A percentile compares a stretch with the other conserved stretches of the same genome.
Conservation (phyloP, 768 basidiomycete genomes). For the Leccinellum rugosiceps region DNA sequence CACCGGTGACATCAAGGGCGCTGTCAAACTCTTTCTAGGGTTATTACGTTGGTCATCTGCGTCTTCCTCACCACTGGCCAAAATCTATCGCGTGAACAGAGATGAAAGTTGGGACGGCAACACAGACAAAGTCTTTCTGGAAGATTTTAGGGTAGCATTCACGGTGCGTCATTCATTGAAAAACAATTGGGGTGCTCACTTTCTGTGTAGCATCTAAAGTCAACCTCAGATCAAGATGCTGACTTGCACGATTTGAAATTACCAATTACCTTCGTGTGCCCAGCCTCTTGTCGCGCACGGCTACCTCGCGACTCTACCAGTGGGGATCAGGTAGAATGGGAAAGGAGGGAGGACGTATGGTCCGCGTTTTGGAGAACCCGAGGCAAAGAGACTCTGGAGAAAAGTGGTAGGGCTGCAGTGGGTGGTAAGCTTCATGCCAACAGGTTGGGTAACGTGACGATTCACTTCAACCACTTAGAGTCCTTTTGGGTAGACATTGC, state of each 20-base stretch:
- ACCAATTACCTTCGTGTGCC: slow-evolving; percentile 65
- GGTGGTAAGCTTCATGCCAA: slow-evolving; percentile 45
- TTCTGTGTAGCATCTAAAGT: slow-evolving; percentile 61
- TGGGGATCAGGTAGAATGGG: slow-evolving; percentile 54
- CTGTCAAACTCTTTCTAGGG: slow-evolving; percentile 74
- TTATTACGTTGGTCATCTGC: slow-evolving; percentile 53
- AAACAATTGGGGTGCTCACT: not conserved
- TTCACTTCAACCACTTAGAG: slow-evolving; percentile 41
- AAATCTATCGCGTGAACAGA: slow-evolving; percentile 12
- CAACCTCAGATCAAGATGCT: slow-evolving; percentile 48
- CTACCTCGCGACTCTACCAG: slow-evolving; percentile 48
- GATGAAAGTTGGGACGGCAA: slow-evolving; percentile 33
- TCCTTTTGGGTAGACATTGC: slow-evolving; percentile 73
- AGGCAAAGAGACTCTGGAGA: slow-evolving; percentile 54
- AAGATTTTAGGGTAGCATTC: slow-evolving; percentile 88
- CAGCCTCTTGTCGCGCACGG: slow-evolving; percentile 53
- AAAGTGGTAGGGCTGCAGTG: slow-evolving; percentile 56
- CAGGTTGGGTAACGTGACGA: not conserved
- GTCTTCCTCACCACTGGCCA: slow-evolving; percentile 16
- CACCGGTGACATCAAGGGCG: slow-evolving; percentile 76
- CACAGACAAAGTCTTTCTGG: slow-evolving; percentile 69
- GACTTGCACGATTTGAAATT: slow-evolving; percentile 48
- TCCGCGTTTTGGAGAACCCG: slow-evolving; percentile 50
- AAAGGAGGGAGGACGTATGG: slow-evolving; percentile 65
- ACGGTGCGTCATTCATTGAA: slow-evolving; percentile 46